Percentiles rank a stretch among this genome's conserved stretches.
These are phyloP conservation scores for Mycena metata DNA, from an alignment of 768 basidiomycete genomes.

Conservation along the genomic window DNA sequence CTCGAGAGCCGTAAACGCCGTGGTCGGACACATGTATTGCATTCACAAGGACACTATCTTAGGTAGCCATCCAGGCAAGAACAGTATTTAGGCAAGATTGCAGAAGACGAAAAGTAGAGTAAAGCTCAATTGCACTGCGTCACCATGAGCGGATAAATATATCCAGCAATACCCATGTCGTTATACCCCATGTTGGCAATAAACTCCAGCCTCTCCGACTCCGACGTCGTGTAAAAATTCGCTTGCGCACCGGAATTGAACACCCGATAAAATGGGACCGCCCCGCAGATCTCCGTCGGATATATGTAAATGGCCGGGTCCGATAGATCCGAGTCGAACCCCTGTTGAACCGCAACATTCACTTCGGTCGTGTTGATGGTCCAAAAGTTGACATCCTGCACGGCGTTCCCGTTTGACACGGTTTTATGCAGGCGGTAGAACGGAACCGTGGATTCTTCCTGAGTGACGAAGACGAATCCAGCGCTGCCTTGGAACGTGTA, in stretches of 20 bases:
- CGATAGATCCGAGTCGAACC: not conserved
- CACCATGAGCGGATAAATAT: slow-evolving; percentile 8
- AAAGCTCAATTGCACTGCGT: slow-evolving; percentile 1
- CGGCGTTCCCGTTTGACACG: no score
- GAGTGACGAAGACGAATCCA: slow-evolving; percentile 6
- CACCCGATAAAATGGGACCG: slow-evolving; percentile 24
- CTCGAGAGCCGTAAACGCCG: not conserved
- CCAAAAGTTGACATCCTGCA: slow-evolving; percentile 37
- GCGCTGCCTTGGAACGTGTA: not conserved
- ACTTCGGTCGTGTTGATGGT: slow-evolving; percentile 32
- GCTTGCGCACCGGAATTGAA: slow-evolving; percentile 7
- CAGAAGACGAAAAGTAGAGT: slow-evolving; percentile 3
- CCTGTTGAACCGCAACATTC: slow-evolving; percentile 25
- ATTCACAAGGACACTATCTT: not conserved
- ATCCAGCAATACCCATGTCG: slow-evolving; percentile 29
- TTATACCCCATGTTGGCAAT: slow-evolving; percentile 19
- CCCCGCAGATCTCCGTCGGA: no score
- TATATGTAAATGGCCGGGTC: slow-evolving; percentile 34
- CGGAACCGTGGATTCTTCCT: slow-evolving; percentile 33
- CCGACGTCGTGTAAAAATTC: slow-evolving; percentile 32
- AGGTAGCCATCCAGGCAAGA: slow-evolving; percentile 7
- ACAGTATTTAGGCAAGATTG: slow-evolving; percentile 15
- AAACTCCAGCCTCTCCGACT: slow-evolving; percentile 18
- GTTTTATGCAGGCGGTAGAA: slow-evolving; percentile 39
- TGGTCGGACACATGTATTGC: slow-evolving; percentile 8